Evolutionary conservation across 345 rosid species (phyloP), one percentile per base, ranked within the genome.

Genomic region (Abelmoschus esculentus): DNA sequence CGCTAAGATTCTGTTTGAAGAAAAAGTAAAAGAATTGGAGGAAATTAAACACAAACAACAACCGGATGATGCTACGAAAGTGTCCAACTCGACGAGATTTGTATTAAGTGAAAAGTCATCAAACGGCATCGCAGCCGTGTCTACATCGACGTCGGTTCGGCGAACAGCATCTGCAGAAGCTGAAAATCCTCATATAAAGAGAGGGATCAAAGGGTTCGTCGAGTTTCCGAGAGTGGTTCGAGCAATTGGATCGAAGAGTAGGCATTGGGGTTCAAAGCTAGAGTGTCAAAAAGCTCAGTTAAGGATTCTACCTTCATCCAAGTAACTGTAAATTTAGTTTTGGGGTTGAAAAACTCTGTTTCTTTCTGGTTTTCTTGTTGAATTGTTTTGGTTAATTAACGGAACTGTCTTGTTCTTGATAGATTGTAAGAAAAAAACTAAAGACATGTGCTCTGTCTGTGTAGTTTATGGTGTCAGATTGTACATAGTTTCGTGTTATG

Each of bases 121-220:
- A 2, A 18, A 77, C 38, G 57, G 67, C 17, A 12, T 11, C 0
- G 46, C 53, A 13, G 12, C 53, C 2, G 64, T 28, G 7, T 46
- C 64, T 47, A 72, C 83, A 10, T 73, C 83, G 0, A 47, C 53
- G 65, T 70, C 61, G 42, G 61, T 52, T 38, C 84, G 82, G 46
- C 29, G 80, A 29, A 77, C 74, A 75, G 70, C 75, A 4, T 81
- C 80, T 1, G 69, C 82, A 17, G 89, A 84, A 72, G 69, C 84
- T 3, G 98, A 92, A 77, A 90, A 92, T 80, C 96, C 90, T 10
- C 96, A 93, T 36, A 89, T 87, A 64, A 90, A 76, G 83, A 73
- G 90, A 83, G 98, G 95, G 78, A 92, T 90, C 66, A 87, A 84
- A 80, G 97, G 97, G 72, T 87, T 87, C 38, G 96, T 91, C 2